Evolutionary conservation across 345 rosid species (phyloP).

Genomic region (Lepidium aucheri): DNA sequence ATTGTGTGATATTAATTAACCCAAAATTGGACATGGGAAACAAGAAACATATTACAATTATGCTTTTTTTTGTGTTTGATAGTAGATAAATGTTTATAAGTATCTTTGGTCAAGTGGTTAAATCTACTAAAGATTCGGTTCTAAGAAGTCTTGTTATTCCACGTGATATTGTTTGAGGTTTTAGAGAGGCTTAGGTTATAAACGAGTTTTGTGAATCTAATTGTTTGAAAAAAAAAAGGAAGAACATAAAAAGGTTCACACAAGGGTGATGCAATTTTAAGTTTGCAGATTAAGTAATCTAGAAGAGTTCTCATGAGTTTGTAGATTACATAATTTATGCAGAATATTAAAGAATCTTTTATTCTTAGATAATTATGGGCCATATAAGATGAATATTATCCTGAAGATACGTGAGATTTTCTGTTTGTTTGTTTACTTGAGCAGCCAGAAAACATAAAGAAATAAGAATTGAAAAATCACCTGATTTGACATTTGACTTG

Average conservation of each 20-base stretch:
- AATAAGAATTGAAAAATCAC: conserved; percentile 46
- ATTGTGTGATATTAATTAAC: background rate
- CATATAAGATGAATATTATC: background rate
- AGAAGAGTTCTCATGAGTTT: background rate
- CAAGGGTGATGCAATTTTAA: background rate
- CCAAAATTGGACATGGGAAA: background rate
- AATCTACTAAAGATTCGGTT: too few species aligned
- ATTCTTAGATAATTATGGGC: background rate
- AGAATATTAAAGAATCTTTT: background rate
- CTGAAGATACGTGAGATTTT: background rate
- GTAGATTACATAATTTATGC: background rate
- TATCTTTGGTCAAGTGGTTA: too few species aligned
- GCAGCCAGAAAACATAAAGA: conserved; percentile 42
- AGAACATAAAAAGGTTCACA: too few species aligned
- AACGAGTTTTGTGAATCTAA: too few species aligned
- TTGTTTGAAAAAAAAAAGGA: too few species aligned
- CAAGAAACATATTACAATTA: background rate
- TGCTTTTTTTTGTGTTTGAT: too few species aligned
- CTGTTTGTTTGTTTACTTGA: conserved; percentile 39
- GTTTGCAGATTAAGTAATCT: background rate
- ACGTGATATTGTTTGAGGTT: too few species aligned
- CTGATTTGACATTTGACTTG: conserved; percentile 37
- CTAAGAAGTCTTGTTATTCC: too few species aligned
- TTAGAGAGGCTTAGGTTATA: too few species aligned
- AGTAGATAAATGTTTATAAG: too few species aligned